Percentiles rank a stretch among this genome's conserved stretches.
These are phyloP conservation scores for Ajuga reptans DNA, from an alignment of 305 asterid species.

Conservation along the genomic window DNA sequence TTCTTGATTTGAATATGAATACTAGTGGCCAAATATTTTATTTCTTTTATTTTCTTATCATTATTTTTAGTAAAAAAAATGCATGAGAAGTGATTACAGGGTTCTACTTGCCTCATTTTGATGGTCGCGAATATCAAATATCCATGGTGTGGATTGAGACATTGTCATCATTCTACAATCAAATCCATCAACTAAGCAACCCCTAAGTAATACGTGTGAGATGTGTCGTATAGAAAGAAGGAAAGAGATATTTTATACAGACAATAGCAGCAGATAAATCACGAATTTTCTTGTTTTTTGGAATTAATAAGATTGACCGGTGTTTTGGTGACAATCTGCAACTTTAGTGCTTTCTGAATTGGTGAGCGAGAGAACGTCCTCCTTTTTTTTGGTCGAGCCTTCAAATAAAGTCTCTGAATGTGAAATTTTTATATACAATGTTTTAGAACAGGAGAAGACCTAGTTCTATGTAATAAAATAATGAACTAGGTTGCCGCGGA, in stretches of 20 bases:
- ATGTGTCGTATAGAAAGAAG: background rate
- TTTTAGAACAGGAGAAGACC: conserved; percentile 14
- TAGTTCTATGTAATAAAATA: conserved; percentile 1
- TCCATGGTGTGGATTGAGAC: background rate
- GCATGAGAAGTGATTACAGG: background rate
- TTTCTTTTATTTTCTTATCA: background rate
- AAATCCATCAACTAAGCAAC: background rate
- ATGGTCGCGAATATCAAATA: background rate
- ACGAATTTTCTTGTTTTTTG: background rate
- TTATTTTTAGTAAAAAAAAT: too few relatives aligned
- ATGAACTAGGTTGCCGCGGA: conserved; percentile 2
- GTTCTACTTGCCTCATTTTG: conserved; percentile 1
- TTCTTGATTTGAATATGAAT: background rate
- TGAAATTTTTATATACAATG: background rate
- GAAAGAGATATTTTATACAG: background rate
- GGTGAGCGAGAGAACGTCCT: background rate
- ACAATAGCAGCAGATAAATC: background rate
- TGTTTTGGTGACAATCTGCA: conserved; percentile 1
- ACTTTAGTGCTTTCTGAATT: conserved; percentile 13
- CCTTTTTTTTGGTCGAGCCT: background rate
- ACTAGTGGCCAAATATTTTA: background rate
- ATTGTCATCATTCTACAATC: background rate
- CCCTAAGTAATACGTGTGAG: background rate
- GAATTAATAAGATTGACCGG: conserved; percentile 9
- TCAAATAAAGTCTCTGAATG: background rate